Base-by-base conservation (phyloP, 129 eudicot species). In the Chrysanthemum makinoi region DNA sequence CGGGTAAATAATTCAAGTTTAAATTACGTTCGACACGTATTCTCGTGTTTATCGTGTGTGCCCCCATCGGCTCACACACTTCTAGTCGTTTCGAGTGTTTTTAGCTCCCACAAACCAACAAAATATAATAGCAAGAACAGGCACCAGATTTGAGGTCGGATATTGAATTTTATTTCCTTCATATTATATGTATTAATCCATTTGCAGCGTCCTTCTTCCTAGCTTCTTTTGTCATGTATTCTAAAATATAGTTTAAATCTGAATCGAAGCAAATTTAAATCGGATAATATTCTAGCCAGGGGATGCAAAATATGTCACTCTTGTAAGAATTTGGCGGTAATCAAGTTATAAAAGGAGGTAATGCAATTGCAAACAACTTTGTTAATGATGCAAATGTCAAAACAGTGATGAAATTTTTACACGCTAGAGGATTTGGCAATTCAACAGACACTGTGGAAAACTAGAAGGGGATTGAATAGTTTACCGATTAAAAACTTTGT, bases 61-160 rank as follows among this genome's bases (percentile, higher is more conserved):
- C n/a, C n/a, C n/a, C n/a, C n/a, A n/a, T n/a, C n/a, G n/a, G n/a
- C n/a, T n/a, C n/a, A n/a, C n/a, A n/a, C n/a, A n/a, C n/a, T n/a
- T n/a, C n/a, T n/a, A n/a, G n/a, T n/a, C n/a, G n/a, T n/a, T n/a
- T n/a, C n/a, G n/a, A n/a, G n/a, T n/a, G n/a, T n/a, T n/a, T n/a
- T n/a, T n/a, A n/a, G n/a, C n/a, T n/a, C n/a, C n/a, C n/a, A n/a
- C n/a, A n/a, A n/a, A n/a, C n/a, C n/a, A n/a, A n/a, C n/a, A n/a
- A n/a, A n/a, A 94, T 79, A 94, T 94, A 83, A 91, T 96, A 0
- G 97, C 97, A 16, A 97, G 98, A 67, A 89, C 97, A 64, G 98
- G 97, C 52, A 89, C 81, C 39, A 83, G 96, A 69, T 94, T 94
- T 82, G 97, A 94, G 96, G 98, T 94, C 68, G 26, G 80, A 69